Percentiles rank a stretch among this genome's conserved stretches.
Conservation (phyloP, 805 yeast genomes). For the Naumovozyma baii region DNA sequence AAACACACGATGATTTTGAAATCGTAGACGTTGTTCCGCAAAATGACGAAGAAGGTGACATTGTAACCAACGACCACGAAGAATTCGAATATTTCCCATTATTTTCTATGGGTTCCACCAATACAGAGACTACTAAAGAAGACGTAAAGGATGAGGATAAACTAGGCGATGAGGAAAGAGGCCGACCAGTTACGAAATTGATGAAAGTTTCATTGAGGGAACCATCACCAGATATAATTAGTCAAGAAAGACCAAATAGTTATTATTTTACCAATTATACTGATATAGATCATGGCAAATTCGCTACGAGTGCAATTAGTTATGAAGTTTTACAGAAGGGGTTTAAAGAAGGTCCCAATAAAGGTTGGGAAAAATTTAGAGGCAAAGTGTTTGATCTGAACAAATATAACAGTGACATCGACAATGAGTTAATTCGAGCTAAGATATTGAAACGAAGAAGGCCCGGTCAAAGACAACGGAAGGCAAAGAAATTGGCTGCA, state of each 20-base stretch:
- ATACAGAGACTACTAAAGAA: slow-evolving; percentile 1
- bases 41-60: slow-evolving; percentile 7
- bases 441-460: slow-evolving; percentile 16
- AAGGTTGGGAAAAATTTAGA: slow-evolving; percentile 4
- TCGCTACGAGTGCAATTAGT: slow-evolving; percentile 14
- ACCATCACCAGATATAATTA: slow-evolving; percentile 9
- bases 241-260: slow-evolving; percentile 17
- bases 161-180: slow-evolving; percentile 3
- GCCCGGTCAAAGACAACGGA: slow-evolving; percentile 28
- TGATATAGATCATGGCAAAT: slow-evolving; percentile 8
- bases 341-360: slow-evolving; percentile 3
- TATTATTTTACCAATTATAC: slow-evolving; percentile 18
- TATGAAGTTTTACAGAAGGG: slow-evolving; percentile 12
- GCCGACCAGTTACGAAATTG: slow-evolving; percentile 9
- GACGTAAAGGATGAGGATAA: not conserved
- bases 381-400: slow-evolving; percentile 12
- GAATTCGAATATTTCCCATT: slow-evolving; percentile 26
- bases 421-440: slow-evolving; percentile 6
- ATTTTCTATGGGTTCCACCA: slow-evolving; percentile 16
- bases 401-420: slow-evolving; percentile 14
- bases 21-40: slow-evolving; percentile 15
- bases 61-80: slow-evolving; percentile 7
- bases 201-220: slow-evolving; percentile 24
- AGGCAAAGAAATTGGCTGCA: slow-evolving; percentile 19
- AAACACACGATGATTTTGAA: slow-evolving; percentile 26